Evolutionary conservation across 202 grass and related monocot species (phyloP).

Genomic region (Setaria viridis): DNA sequence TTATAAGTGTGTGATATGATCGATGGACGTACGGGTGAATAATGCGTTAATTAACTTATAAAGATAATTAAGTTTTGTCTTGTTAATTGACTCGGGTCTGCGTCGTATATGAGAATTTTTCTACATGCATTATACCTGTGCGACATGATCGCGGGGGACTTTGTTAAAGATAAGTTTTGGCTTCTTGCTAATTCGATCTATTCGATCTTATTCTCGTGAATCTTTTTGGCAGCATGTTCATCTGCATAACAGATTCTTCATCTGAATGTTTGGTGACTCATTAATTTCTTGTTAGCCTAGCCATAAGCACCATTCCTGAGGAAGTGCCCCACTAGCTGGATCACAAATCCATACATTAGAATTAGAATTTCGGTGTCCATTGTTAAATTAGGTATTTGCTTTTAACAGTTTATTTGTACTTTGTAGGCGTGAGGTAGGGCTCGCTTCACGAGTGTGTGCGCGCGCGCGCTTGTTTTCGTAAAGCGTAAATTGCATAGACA

Average conservation of each 20-base stretch:
- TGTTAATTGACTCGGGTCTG: slow-evolving; percentile 3
- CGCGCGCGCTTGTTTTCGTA: too few species aligned
- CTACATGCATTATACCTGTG: background rate
- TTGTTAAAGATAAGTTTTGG: background rate
- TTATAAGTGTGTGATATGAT: background rate
- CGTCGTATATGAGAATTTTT: background rate
- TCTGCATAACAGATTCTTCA: too few species aligned
- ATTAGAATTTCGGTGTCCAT: background rate
- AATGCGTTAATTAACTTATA: background rate
- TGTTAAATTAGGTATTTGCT: too few species aligned
- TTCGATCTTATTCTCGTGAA: background rate
- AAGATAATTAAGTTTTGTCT: background rate
- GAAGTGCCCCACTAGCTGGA: background rate
- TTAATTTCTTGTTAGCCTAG: background rate
- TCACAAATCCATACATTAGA: background rate
- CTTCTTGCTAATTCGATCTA: background rate
- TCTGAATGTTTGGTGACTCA: too few species aligned
- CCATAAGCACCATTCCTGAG: background rate
- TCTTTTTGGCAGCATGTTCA: background rate
- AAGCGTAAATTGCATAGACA: too few species aligned
- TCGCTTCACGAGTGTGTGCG: too few species aligned
- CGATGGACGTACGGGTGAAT: background rate
- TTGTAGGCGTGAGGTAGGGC: too few species aligned
- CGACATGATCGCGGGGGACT: background rate
- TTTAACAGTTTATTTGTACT: too few species aligned